Base-by-base conservation (phyloP, 2,329 filamentous ascomycete species). In the Lachnellula subtilissima region DNA sequence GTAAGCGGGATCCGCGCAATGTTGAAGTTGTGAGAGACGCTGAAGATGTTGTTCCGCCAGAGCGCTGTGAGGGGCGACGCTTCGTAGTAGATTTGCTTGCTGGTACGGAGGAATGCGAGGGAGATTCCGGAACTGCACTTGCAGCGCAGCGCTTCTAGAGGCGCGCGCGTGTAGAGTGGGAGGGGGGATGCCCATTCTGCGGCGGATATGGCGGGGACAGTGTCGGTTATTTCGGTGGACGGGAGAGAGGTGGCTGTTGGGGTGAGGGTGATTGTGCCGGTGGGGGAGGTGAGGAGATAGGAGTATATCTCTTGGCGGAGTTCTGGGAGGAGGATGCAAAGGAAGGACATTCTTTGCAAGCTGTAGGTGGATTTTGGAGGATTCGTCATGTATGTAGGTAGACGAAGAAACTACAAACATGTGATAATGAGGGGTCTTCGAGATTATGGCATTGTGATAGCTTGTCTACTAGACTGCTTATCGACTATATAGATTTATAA, bases 261-360 rank as follows among this genome's bases (percentile, higher is more conserved):
- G 39, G 54, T 22, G 36, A 47, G 45, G 28, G 37, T 37, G 28
- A 42, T 15, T 14, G 9, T 45, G 46, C 9, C 40, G n/a, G 36
- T 46, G 17, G 47, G 52, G 28, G 50, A 57, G 46, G 32, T 28
- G 36, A 60, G 53, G 36, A 55, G 55, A 8, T 53, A 42, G 11
- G 45, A 17, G 45, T 54, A 59, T 5, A 61, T 59, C 14, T 57
- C 35, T 5, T 48, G 48, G 9, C 53, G 54, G 2, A 53, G 17
- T 32, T 53, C 51, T 28, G 32, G n/a, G 28, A 35, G 51, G 17
- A 53, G 51, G 12, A 2, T 2, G 15, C 32, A 9, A 15, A 42
- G 39, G 9, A n/a, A 42, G 15, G 39, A 42, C 39, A 42, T 42
- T n/a, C 3, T 40, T n/a, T 19, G 39, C n/a, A 14, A 19, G 17